These are phyloP conservation scores for Penicillium odoratum DNA, from an alignment of 495 filamentous ascomycete species.

Conservation along the genomic window DNA sequence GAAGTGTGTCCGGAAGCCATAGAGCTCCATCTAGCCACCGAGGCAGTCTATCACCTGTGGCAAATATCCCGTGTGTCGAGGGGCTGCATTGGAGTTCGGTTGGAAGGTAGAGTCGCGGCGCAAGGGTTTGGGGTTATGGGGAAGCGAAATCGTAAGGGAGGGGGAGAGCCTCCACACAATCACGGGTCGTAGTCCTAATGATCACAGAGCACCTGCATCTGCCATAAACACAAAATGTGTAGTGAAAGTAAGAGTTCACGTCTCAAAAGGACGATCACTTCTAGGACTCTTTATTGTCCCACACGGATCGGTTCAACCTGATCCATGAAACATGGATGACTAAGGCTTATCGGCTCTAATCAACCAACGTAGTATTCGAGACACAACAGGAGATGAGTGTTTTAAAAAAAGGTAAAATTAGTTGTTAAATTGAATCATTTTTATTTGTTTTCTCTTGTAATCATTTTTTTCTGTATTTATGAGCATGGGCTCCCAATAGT, in stretches of 20 bases:
- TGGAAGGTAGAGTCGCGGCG: slow-evolving; percentile 24
- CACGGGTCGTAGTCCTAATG: slow-evolving; percentile 21
- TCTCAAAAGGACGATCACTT: slow-evolving; percentile 5
- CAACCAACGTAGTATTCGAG: neutral
- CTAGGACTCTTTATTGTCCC: slow-evolving; percentile 20
- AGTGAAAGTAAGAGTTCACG: slow-evolving; percentile 5
- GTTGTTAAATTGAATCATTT: too few relatives aligned
- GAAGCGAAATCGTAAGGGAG: slow-evolving; percentile 28
- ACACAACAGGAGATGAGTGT: neutral
- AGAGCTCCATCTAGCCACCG: slow-evolving; percentile 47
- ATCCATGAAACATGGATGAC: slow-evolving; percentile 28
- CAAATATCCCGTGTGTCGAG: slow-evolving; percentile 26
- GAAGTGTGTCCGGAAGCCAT: slow-evolving; percentile 53
- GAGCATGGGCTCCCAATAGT: too few relatives aligned
- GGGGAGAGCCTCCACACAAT: slow-evolving; percentile 25
- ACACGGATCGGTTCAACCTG: slow-evolving; percentile 23
- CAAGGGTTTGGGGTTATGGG: slow-evolving; percentile 29
- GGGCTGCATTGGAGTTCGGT: slow-evolving; percentile 38
- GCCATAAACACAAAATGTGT: slow-evolving; percentile 18
- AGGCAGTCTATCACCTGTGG: slow-evolving; percentile 43
- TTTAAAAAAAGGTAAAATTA: neutral
- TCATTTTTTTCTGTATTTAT: too few relatives aligned
- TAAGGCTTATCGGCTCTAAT: slow-evolving; percentile 19
- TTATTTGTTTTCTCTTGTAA: too few relatives aligned
- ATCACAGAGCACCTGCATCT: slow-evolving; percentile 20